Evolutionary conservation across 2,329 filamentous ascomycete genomes (phyloP).

Genomic region (Sclerotinia minor): DNA sequence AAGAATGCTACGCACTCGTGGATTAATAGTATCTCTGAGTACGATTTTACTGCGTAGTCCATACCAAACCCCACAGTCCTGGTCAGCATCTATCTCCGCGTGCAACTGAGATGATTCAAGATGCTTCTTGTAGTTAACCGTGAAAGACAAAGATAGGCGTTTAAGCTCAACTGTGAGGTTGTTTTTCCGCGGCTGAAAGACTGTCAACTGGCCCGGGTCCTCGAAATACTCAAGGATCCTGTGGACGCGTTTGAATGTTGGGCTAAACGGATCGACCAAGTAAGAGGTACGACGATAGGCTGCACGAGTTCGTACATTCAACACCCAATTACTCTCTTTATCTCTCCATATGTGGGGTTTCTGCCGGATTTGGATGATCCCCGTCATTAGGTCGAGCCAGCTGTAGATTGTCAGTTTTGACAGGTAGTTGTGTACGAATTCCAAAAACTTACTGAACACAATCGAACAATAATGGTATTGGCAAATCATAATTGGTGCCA

Average conservation of each 20-base stretch:
- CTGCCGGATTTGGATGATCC: constrained; percentile 54
- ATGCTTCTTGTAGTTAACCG: constrained; percentile 46
- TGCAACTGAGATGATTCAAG: constrained; percentile 53
- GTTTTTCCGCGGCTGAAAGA: constrained; percentile 47
- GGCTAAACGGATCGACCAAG: constrained; percentile 53
- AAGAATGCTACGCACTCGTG: constrained; percentile 51
- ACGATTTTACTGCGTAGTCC: constrained; percentile 61
- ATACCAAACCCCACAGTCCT: constrained; percentile 61
- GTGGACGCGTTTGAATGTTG: constrained; percentile 45
- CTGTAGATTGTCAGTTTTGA: not conserved
- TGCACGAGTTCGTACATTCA: constrained; percentile 40
- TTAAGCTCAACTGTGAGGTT: constrained; percentile 51
- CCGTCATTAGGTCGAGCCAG: constrained; percentile 55
- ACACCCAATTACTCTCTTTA: constrained; percentile 45
- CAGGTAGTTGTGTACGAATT: no score
- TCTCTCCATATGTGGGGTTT: constrained; percentile 46
- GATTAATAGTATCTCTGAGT: constrained; percentile 48
- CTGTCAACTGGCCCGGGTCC: constrained; percentile 44
- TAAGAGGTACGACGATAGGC: constrained; percentile 38
- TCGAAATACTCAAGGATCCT: constrained; percentile 55
- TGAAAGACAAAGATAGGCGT: constrained; percentile 55
- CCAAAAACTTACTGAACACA: constrained; percentile 47
- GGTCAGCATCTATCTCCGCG: constrained; percentile 55
- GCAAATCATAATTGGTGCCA: constrained; percentile 49
- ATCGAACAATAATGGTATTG: constrained; percentile 49